Evolutionary conservation across 495 filamentous ascomycete species (phyloP).

Genomic region (Trichocladium antarcticum): DNA sequence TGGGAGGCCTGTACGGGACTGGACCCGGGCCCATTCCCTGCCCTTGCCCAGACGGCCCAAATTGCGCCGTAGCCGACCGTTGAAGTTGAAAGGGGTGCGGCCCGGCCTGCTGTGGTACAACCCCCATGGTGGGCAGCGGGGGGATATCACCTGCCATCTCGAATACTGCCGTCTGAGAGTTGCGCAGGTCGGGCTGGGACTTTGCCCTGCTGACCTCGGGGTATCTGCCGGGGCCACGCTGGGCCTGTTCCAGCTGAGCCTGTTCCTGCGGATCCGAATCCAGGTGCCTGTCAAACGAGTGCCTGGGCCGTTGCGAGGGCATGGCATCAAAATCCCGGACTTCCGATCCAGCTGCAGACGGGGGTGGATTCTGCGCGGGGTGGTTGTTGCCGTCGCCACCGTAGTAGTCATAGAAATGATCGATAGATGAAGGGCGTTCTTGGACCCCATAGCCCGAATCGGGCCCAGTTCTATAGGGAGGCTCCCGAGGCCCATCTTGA

Average conservation of each 20-base stretch:
- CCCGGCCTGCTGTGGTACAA: constrained; percentile 10
- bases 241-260: constrained; percentile 29
- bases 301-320: constrained; percentile 33
- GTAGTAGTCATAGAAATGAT: constrained; percentile 50
- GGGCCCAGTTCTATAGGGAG: constrained; percentile 12
- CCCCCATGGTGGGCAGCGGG: constrained; percentile 29
- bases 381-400: constrained; percentile 21
- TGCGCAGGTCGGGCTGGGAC: constrained; percentile 59
- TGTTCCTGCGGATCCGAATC: constrained; percentile 19
- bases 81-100: constrained; percentile 17
- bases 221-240: constrained; percentile 33
- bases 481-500: constrained; percentile 22
- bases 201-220: constrained; percentile 43
- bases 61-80: constrained; percentile 21
- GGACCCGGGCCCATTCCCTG: constrained; percentile 27
- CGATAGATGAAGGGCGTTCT: constrained; percentile 29
- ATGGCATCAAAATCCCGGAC: constrained; percentile 68
- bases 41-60: constrained; percentile 16
- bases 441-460: constrained; percentile 19
- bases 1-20: constrained; percentile 21
- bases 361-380: constrained; percentile 23
- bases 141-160: constrained; percentile 57
- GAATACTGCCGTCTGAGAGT: constrained; percentile 53
- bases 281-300: constrained; percentile 41
- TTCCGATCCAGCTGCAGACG: constrained; percentile 39